phyloP scores from a whole-genome alignment of 495 filamentous ascomycete genomes.

The Penicillium ucsense region DNA sequence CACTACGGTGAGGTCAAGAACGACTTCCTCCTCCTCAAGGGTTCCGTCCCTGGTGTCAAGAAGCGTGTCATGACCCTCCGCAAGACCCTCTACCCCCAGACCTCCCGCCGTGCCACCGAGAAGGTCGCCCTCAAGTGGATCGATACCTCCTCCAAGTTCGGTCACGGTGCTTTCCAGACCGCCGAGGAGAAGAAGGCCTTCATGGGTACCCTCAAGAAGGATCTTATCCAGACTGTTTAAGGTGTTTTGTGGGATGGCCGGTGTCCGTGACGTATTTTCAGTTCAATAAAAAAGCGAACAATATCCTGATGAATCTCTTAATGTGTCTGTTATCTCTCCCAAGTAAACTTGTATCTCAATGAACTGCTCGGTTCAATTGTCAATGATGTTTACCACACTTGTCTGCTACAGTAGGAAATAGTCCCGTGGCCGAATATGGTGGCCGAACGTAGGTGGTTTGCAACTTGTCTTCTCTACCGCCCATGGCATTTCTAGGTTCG shows the following conservation, averaged over 20 bases:
- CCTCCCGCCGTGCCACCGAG: conserved; percentile 86
- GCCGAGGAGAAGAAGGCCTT: conserved; percentile 95
- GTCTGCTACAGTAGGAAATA: too few species aligned
- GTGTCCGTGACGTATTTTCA: conserved; percentile 33
- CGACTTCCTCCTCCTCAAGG: conserved; percentile 98
- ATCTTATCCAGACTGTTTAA: conserved; percentile 66
- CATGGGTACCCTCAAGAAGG: conserved; percentile 99
- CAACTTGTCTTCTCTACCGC: too few species aligned
- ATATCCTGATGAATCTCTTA: conserved; percentile 20
- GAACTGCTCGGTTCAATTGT: too few species aligned
- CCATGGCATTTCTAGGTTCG: too few species aligned
- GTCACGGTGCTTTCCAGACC: conserved; percentile 99
- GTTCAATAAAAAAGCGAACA: conserved; percentile 42
- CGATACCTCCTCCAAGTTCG: conserved; percentile 99
- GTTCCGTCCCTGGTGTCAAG: conserved; percentile 94
- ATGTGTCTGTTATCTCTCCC: not conserved
- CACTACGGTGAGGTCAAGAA: conserved; percentile 99
- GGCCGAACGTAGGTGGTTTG: too few species aligned
- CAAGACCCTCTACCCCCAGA: conserved; percentile 99
- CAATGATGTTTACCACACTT: too few species aligned
- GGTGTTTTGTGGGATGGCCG: conserved; percentile 38
- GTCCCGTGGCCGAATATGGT: too few species aligned
- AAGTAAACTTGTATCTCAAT: too few species aligned
- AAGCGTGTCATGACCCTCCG: conserved; percentile 98
- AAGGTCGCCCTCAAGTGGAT: conserved; percentile 99